phyloP scores from a whole-genome alignment of 805 yeast species.

The Zygosaccharomyces gambellarensis region DNA sequence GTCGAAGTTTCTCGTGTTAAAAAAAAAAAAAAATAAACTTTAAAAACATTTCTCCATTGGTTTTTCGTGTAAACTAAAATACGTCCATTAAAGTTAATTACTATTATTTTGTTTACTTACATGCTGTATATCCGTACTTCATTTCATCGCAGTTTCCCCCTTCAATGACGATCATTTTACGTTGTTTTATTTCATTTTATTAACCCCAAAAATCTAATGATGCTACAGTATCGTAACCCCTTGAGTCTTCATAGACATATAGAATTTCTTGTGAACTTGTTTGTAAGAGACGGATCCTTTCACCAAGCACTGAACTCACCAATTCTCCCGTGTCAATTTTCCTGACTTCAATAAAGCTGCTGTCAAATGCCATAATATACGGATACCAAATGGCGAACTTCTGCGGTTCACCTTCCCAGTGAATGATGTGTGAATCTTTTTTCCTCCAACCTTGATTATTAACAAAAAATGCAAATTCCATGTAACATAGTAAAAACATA shows the following conservation, averaged over 20 bases:
- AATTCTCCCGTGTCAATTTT: conserved; percentile 84
- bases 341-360: conserved; percentile 84
- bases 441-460: conserved; percentile 96
- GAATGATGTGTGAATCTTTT: conserved; percentile 85
- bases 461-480: conserved; percentile 91
- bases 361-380: conserved; percentile 84
- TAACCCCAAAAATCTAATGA: conserved; percentile 83
- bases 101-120: too few relatives aligned
- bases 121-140: too few relatives aligned
- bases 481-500: conserved; percentile 81
- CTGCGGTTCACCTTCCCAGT: conserved; percentile 96
- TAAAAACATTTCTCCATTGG: not conserved
- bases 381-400: conserved; percentile 93
- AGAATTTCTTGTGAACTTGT: conserved; percentile 88
- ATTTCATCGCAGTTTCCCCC: not conserved
- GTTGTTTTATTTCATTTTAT: not conserved
- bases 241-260: conserved; percentile 86
- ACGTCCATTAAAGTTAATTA: too few relatives aligned
- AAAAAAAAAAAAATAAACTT: not conserved
- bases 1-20: too few relatives aligned
- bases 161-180: not conserved
- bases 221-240: conserved; percentile 88
- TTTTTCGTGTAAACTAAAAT: not conserved
- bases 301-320: conserved; percentile 85
- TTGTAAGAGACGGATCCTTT: conserved; percentile 82